Evolutionary conservation across 306 rosid genomes (phyloP), one percentile per base, ranked within the genome.

Genomic region (Casuarina cunninghamiana): DNA sequence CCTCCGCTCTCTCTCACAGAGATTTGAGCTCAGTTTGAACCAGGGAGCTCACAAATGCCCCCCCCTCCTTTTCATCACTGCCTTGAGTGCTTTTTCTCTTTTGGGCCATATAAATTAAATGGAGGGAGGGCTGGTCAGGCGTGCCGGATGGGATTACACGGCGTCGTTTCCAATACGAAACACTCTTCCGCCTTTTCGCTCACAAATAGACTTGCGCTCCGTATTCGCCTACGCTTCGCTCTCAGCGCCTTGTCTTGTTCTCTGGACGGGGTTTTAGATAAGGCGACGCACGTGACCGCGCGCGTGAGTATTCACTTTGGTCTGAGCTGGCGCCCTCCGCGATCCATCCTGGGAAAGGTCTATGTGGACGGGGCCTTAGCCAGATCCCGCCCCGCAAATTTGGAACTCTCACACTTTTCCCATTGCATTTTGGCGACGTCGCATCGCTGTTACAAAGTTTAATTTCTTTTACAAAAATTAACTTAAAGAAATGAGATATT

Each of bases 161-260:
- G 65, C 60, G 89, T 75, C 98, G 94, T 87, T 83, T 80, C 1
- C 45, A 48, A 4, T 13, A 0, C 48, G 39, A 60, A 38, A 84
- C 65, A 65, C 74, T 73, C 77, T 83, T 87, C 80, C 72, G 74
- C 67, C 61, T 71, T 78, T 46, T 71, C 80, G 77, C 72, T 84
- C 93, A 82, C 97, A 86, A 42, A 51, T 73, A 73, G 73, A 17
- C 84, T 12, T 86, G 96, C 86, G 97, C 86, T 84, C 77, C 46
- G 51, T 75, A 77, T 83, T 82, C 26, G 68, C 75, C 66, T 86
- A 84, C 89, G 83, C 54, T 87, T 90, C 91, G 84, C 93, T 82
- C 93, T 89, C 93, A 65, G 37, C 32, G 13, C 8, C 10, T 41
- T 67, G 45, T 38, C 71, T 75, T 4, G 54, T 19, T 65, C 26